These are phyloP conservation scores for Salvia miltiorrhiza DNA, from an alignment of 257 asterid genomes.

Conservation along the genomic window DNA sequence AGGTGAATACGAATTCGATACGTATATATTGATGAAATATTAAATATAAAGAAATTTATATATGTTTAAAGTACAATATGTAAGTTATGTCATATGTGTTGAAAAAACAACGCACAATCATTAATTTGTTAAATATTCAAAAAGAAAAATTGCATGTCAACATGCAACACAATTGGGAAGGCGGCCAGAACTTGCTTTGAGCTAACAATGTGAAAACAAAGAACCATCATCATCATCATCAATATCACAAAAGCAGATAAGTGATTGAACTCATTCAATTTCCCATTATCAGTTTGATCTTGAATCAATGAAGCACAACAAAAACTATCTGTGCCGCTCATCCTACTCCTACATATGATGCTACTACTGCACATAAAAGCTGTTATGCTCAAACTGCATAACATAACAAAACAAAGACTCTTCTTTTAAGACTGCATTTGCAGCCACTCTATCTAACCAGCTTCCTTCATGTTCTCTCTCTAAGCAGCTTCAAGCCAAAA, in stretches of 20 bases:
- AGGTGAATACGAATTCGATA: too few relatives aligned
- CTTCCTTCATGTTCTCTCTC: conserved; percentile 48
- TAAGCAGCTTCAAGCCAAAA: conserved; percentile 55
- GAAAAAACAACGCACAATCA: too few relatives aligned
- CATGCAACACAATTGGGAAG: neutral
- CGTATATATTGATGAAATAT: too few relatives aligned
- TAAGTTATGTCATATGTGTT: too few relatives aligned
- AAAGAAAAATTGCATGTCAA: neutral
- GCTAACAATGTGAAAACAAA: neutral
- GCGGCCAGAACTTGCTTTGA: neutral
- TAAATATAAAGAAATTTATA: too few relatives aligned
- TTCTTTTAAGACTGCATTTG: neutral
- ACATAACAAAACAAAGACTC: neutral
- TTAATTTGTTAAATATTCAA: too few relatives aligned
- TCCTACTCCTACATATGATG: neutral
- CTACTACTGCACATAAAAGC: neutral
- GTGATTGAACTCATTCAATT: neutral
- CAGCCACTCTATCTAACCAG: neutral
- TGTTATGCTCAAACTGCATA: too few relatives aligned
- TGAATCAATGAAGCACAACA: neutral
- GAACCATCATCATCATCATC: neutral
- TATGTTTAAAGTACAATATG: too few relatives aligned
- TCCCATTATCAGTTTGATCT: neutral
- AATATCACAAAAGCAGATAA: neutral
- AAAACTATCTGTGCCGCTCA: neutral